Evolutionary conservation across 1,284 basidiomycete genomes (phyloP), one percentile per base, ranked within the genome.

Genomic region (Coniferiporia weirii): DNA sequence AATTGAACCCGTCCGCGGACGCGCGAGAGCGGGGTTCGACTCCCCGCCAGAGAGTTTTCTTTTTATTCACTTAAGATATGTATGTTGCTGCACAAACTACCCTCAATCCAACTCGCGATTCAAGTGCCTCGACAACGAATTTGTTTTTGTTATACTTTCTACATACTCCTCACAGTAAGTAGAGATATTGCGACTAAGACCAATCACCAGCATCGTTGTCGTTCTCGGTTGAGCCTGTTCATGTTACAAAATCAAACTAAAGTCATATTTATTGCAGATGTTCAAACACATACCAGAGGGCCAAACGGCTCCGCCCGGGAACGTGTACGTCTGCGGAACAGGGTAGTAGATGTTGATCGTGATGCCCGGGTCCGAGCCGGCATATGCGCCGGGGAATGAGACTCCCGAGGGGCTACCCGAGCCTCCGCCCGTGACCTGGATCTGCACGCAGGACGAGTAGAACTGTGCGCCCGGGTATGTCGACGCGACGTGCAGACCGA

Each of bases 371-470:
- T 64, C 64, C n/a, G 61, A 48, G 46, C 82, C 81, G 19, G 64
- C 74, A 72, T 89, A 89, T 3, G 79, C 81, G 13, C 85, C 87
- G 0, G 87, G 86, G 61, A 89, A 74, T 12, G 65, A 69, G 19
- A 86, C 85, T 57, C 81, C 77, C 61, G 67, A 66, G 1, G 83
- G 76, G 0, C 62, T 66, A 35, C 78, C 80, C 12, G 69, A 76
- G 12, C 76, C 78, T 17, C 69, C 75, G 38, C 84, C 85, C 1
- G 75, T 74, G 44, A 89, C 72, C 19, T 65, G 73, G 59, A 90
- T 65, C 66, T 89, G 87, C 4, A 79, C 70, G 68, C 87, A 90
- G n/a, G 78, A 80, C 0, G 82, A 73, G 59, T 79, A 80, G 66
- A 81, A 68, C 61, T 81, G 79, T 45, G 80, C 80, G 45, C 79